phyloP scores from a whole-genome alignment of 305 asterid species.

The Striga hermonthica region DNA sequence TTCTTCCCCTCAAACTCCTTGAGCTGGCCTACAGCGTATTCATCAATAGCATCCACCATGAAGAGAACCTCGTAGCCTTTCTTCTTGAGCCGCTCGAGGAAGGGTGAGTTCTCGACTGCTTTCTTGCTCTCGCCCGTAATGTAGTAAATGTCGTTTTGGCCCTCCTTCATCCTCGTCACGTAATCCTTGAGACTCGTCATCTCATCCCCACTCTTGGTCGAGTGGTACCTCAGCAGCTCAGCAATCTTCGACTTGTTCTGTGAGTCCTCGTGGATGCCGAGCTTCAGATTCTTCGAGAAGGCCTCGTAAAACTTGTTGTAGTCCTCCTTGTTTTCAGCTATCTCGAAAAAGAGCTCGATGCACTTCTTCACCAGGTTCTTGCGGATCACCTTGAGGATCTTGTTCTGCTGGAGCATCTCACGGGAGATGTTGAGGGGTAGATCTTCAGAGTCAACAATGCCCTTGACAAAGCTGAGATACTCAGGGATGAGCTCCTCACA shows the following conservation, averaged over 20 bases:
- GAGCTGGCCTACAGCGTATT: conserved; percentile 39
- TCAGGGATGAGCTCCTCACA: conserved; percentile 43
- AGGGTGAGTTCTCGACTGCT: conserved; percentile 46
- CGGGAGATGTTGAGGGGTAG: conserved; percentile 38
- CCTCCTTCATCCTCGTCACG: conserved; percentile 41
- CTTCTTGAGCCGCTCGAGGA: conserved; percentile 44
- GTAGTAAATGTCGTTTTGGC: conserved; percentile 39
- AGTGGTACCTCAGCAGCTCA: conserved; percentile 37
- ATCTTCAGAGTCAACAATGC: conserved; percentile 40
- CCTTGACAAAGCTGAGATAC: conserved; percentile 37
- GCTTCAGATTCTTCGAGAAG: conserved; percentile 41
- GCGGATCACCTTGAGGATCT: conserved; percentile 38
- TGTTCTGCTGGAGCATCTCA: conserved; percentile 38
- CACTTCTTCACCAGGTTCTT: conserved; percentile 43
- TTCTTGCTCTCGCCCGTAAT: conserved; percentile 45
- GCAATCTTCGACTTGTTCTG: conserved; percentile 38
- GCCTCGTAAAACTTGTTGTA: conserved; percentile 41
- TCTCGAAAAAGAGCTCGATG: conserved; percentile 38
- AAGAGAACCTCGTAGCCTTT: conserved; percentile 43
- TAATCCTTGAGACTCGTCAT: conserved; percentile 39
- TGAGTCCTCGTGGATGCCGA: conserved; percentile 38
- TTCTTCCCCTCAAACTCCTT: conserved; percentile 43
- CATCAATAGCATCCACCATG: conserved; percentile 46
- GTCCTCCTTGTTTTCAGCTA: conserved; percentile 40
- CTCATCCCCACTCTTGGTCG: conserved; percentile 45